Evolutionary conservation across 1,284 basidiomycete genomes (phyloP), one percentile per base, ranked within the genome.

Genomic region (Ustilago cynodontis): DNA sequence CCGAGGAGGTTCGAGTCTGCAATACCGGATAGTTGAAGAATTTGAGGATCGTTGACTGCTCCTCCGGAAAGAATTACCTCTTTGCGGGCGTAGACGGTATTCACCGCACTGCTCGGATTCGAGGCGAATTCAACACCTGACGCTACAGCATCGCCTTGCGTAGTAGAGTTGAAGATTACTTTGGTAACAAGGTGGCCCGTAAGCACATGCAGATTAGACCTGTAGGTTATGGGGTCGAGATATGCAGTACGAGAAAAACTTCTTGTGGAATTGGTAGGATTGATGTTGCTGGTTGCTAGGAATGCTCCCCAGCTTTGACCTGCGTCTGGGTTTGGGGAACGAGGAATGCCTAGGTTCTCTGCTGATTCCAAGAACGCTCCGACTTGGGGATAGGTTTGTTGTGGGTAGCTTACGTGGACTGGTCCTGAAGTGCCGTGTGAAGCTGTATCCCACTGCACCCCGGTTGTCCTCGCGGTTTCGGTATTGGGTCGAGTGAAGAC

Each of bases 161-260:
- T 65, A 24, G 65, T 65, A 26, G 65, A 90, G 81, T 82, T 74
- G 67, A 93, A 92, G 49, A 90, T 80, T 53, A 93, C 83, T 65
- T 89, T 88, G n/a, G 92, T 92, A 33, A 91, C 92, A 87, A 90
- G 80, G 87, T 88, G 86, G 35, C 87, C 87, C 0, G 88, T 89
- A 24, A 91, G 87, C 67, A 93, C 90, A 67, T 89, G 88, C 55
- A 93, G 88, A 82, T 93, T 93, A 26, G 88, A 54, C 51, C 91
- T 88, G 13, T 89, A 87, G 5, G 89, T 88, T 33, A 90, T 86
- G 5, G 90, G 88, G 81, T 92, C 91, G 79, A 93, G 90, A 87
- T 93, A 93, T 1, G 89, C 91, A 1, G 89, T 88, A 61, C 90
- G 89, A 7, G 91, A 88, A 86, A 92, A 91, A 9, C 90, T 92